Evolutionary conservation across 1,139 yeast genomes (phyloP), one percentile per base, ranked within the genome.

Genomic region (Geotrichum candidum): DNA sequence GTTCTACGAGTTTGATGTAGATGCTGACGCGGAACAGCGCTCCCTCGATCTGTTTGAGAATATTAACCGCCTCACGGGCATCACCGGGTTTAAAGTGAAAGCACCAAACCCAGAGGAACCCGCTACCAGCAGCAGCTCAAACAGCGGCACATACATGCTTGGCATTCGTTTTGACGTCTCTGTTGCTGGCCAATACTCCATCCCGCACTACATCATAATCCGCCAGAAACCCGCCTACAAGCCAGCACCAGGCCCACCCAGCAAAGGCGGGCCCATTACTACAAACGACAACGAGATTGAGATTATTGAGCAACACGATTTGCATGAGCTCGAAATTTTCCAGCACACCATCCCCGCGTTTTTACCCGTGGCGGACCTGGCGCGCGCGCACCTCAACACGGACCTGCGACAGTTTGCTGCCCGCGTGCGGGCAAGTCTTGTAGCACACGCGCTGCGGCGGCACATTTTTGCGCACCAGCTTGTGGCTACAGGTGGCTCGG

Each of bases 331-430:
- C 1, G 54, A 56, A 38, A 33, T 61, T 10, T 61, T 58, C 38
- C 54, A 55, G 15, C 63, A 61, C 51, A 58, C 63, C 10, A 18
- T 58, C 7, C 63, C 63, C 3, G 56, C 56, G 9, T 61, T 55
- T 53, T 27, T 61, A 29, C 59, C 59, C 6, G 31, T 58, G 2
- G 38, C 27, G 23, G 18, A 27, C 29, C 53, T 61, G 22, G 63
- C 53, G 18, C 52, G 48, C n/a, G n/a, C n/a, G 13, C 51, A 54
- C 38, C 52, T 61, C 11, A 60, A 60, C 52, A 35, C 57, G 1
- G 51, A 58, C 41, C 33, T 55, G 15, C 50, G 51, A 22, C 53
- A 33, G 46, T 55, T 55, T 55, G 58, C 35, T 22, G n/a, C 29
- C 11, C 6, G 10, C 6, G 53, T 55, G 53, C 45, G 58, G 18